phyloP scores from a whole-genome alignment of 768 basidiomycete species.

The Panaeolus papilionaceus region DNA sequence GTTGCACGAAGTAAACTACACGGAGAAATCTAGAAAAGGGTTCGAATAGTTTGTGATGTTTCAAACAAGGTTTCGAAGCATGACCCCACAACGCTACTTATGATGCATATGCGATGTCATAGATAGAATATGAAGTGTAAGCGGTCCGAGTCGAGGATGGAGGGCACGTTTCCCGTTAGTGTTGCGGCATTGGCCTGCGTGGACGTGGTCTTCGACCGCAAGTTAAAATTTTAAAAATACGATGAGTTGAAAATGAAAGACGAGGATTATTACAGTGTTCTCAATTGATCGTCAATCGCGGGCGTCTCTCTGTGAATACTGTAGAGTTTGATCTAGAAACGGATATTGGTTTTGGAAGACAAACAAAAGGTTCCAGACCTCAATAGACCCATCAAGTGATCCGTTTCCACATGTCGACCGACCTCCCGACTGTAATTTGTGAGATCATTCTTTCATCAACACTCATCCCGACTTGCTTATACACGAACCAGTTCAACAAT shows the following conservation, averaged over 20 bases:
- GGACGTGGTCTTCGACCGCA: not conserved
- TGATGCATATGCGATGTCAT: too few species aligned
- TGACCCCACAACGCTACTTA: too few species aligned
- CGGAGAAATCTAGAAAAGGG: too few species aligned
- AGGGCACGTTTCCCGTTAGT: not conserved
- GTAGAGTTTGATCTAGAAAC: not conserved
- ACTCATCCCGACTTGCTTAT: not conserved
- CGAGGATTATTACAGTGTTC: not conserved
- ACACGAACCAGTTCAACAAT: constrained; percentile 1
- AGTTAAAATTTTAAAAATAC: not conserved
- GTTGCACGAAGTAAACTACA: too few species aligned
- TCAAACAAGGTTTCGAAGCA: too few species aligned
- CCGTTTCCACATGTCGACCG: not conserved
- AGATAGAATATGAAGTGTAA: too few species aligned
- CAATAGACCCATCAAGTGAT: not conserved
- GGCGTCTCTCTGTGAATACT: not conserved
- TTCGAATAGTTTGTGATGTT: too few species aligned
- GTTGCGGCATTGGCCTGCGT: too few species aligned
- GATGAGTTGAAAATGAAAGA: not conserved
- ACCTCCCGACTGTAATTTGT: too few species aligned
- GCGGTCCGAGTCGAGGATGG: too few species aligned
- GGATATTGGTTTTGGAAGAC: not conserved
- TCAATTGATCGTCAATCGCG: not conserved
- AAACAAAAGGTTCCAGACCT: not conserved
- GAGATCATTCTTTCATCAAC: not conserved